A percentile compares a stretch with the other conserved stretches of the same genome.
phyloP scores from a whole-genome alignment of 2,329 filamentous ascomycete genomes.

The Incumbomyces delicatus region DNA sequence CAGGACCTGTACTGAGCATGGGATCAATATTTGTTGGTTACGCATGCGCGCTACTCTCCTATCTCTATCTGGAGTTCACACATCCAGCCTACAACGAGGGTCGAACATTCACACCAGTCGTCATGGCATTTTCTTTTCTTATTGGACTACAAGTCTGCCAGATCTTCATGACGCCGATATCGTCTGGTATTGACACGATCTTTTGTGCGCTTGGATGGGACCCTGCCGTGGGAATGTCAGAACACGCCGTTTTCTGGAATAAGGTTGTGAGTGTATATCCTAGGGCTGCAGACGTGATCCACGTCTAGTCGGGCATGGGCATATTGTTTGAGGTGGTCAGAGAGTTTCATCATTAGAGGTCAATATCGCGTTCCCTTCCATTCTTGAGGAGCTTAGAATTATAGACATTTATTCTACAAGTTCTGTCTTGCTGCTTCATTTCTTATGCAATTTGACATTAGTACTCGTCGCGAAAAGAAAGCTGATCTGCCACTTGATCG shows the following conservation, averaged over 20 bases:
- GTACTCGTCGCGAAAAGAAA: too few species aligned
- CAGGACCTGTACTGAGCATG: conserved; percentile 62
- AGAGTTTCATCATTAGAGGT: too few species aligned
- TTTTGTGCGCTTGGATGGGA: conserved; percentile 69
- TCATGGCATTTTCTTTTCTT: conserved; percentile 77
- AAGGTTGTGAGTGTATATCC: conserved; percentile 66
- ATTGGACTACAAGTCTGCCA: conserved; percentile 85
- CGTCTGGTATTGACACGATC: conserved; percentile 81
- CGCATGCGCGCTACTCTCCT: conserved; percentile 68
- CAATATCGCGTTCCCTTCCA: background rate
- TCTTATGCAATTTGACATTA: too few species aligned
- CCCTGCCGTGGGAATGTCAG: conserved; percentile 59
- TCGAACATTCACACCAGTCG: conserved; percentile 58
- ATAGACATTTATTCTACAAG: too few species aligned
- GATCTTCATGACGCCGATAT: conserved; percentile 79
- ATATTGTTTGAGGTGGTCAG: background rate
- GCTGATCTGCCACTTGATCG: too few species aligned
- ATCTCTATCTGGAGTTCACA: conserved; percentile 78
- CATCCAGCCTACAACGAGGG: conserved; percentile 67
- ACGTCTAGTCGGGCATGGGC: conserved; percentile 28
- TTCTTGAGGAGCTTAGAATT: too few species aligned
- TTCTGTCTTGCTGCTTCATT: too few species aligned
- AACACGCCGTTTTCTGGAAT: conserved; percentile 73
- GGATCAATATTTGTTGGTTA: conserved; percentile 78
- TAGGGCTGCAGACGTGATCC: conserved; percentile 23